Base-by-base conservation (phyloP, 208 protist species). In the Trichomonas gallinae region DNA sequence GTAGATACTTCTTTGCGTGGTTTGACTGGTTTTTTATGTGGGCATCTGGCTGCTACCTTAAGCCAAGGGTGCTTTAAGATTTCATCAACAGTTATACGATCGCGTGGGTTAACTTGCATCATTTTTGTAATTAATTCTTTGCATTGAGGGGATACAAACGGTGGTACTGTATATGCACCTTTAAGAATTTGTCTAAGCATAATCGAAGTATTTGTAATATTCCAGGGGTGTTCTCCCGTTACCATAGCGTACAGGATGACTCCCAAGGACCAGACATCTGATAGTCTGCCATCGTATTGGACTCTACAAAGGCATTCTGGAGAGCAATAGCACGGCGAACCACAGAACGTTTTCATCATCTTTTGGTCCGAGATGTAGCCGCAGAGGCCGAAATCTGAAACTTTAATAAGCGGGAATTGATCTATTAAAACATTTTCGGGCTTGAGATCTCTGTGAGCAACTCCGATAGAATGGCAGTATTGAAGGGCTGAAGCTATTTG, bases 291-390 rank as follows among this genome's bases (percentile, higher is more conserved):
- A 48, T 91, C 83, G n/a, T 91, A 91, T 48, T 91, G 83, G 13
- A 91, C 42, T 49, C 83, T 9, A 48, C 83, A 91, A 9, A 91
- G n/a, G 42, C 83, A 91, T 48, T 91, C 83, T 45, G 83, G 83
- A 21, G 83, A 91, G 48, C 83, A 91, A 48, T 91, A 91, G 48
- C 83, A 91, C n/a, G 83, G 83, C 1, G 83, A 91, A n/a, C 83
- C 83, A 31, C 83, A 91, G 48, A 91, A 91, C 10, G 83, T 91
- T 91, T 91, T 91, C 83, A 91, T 91, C 83, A 91, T 48, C 23
- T 91, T 8, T 31, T 45, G 36, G 1, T 91, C 83, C 34, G 83
- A 91, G n/a, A 91, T 91, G 23, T 34, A 91, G 4, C 83, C 83
- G 23, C 83, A 91, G 31, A 91, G 42, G 11, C 83, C 83, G 48